These are phyloP conservation scores for Leptographium radiaticola DNA, from an alignment of 2,329 filamentous ascomycete genomes.

Conservation along the genomic window DNA sequence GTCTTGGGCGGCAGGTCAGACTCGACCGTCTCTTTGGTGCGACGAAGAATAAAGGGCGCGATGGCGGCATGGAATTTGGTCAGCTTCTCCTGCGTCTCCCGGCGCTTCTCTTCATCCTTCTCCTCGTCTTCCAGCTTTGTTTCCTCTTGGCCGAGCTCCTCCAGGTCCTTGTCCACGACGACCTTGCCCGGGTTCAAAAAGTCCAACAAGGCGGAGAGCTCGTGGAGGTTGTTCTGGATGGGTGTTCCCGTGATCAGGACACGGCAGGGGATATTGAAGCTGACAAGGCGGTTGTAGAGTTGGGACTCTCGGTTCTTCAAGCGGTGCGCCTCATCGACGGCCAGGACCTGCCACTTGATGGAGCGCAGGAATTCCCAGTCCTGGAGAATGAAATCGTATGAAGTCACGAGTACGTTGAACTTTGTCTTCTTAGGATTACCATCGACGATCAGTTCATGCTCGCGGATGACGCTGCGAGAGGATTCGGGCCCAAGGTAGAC, in stretches of 20 bases:
- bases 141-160: slow-evolving; percentile 47
- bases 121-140: slow-evolving; percentile 16
- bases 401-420: slow-evolving; percentile 95
- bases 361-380: slow-evolving; percentile 74
- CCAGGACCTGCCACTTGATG: slow-evolving; percentile 96
- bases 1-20: slow-evolving; percentile 93
- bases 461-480: slow-evolving; percentile 73
- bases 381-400: slow-evolving; percentile 87
- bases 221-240: slow-evolving; percentile 91
- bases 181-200: slow-evolving; percentile 95
- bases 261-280: slow-evolving; percentile 78
- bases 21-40: slow-evolving; percentile 95
- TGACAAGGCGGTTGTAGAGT: slow-evolving; percentile 71
- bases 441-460: slow-evolving; percentile 79
- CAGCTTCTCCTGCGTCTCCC: slow-evolving; percentile 76
- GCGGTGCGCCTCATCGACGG: slow-evolving; percentile 91
- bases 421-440: slow-evolving; percentile 80
- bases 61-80: slow-evolving; percentile 75
- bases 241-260: slow-evolving; percentile 93
- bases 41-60: slow-evolving; percentile 84
- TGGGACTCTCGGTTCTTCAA: slow-evolving; percentile 95
- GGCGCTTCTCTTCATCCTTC: slow-evolving; percentile 31
- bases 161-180: slow-evolving; percentile 81
- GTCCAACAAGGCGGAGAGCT: slow-evolving; percentile 84
- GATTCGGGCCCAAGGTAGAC: slow-evolving; percentile 88